These are phyloP conservation scores for Akebia trifoliata DNA, from an alignment of 164 flowering plant genomes.

Conservation along the genomic window DNA sequence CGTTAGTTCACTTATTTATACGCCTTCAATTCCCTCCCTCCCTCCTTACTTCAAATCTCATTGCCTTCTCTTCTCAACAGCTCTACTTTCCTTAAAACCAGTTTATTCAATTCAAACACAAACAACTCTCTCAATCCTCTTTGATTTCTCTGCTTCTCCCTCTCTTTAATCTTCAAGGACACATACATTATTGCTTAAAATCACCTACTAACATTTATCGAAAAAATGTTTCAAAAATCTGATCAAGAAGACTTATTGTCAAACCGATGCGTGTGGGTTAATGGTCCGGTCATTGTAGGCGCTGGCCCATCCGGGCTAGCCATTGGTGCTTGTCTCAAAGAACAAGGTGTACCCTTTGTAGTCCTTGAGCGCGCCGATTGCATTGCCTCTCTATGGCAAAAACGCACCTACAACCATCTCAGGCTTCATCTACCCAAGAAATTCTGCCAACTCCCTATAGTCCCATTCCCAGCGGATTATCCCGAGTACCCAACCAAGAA, in stretches of 20 bases:
- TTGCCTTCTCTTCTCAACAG: background rate
- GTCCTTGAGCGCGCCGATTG: conserved; percentile 72
- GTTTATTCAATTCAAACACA: background rate
- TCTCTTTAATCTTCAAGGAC: too few relatives aligned
- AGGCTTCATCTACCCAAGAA: conserved; percentile 85
- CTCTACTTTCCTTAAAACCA: background rate
- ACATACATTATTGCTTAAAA: too few relatives aligned
- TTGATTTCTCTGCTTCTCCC: too few relatives aligned
- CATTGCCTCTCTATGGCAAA: conserved; percentile 90
- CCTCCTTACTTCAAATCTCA: background rate
- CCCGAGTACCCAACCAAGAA: conserved; percentile 75
- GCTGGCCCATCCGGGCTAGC: conserved; percentile 90
- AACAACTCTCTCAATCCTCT: background rate
- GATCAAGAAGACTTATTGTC: conserved; percentile 29
- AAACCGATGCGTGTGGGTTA: conserved; percentile 59
- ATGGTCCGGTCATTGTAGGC: conserved; percentile 86
- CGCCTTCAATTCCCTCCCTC: background rate
- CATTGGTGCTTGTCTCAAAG: conserved; percentile 57
- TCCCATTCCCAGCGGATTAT: conserved; percentile 60
- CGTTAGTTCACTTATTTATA: background rate
- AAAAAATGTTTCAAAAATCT: conserved; percentile 29
- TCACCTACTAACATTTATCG: too few relatives aligned
- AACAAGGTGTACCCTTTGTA: conserved; percentile 75
- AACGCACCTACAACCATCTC: conserved; percentile 80
- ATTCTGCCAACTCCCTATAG: conserved; percentile 70